phyloP scores from a whole-genome alignment of 345 rosid species.

The Citrus maxima region DNA sequence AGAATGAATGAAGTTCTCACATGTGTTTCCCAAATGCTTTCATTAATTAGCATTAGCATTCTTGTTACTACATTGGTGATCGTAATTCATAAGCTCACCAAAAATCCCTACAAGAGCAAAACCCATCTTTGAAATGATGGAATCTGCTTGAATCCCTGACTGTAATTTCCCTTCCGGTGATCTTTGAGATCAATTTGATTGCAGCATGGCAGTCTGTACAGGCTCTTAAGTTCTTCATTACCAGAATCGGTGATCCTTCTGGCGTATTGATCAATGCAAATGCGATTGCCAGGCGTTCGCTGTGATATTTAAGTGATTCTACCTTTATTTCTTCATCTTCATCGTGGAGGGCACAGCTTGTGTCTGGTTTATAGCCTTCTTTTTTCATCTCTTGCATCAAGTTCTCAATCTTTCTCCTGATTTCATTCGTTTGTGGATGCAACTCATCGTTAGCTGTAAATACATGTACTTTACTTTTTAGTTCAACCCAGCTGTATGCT shows the following conservation, averaged over 20 bases:
- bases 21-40: background rate
- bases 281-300: constrained; percentile 81
- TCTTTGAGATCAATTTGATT: constrained; percentile 77
- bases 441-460: constrained; percentile 61
- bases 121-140: constrained; percentile 75
- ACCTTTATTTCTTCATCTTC: constrained; percentile 55
- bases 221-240: constrained; percentile 85
- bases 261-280: constrained; percentile 79
- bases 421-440: constrained; percentile 57
- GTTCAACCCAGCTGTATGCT: constrained; percentile 87
- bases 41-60: background rate
- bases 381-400: constrained; percentile 53
- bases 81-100: constrained; percentile 41
- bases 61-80: no score
- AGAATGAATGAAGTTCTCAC: background rate
- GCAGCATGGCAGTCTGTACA: constrained; percentile 87
- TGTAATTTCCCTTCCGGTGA: constrained; percentile 69
- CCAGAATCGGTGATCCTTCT: constrained; percentile 63
- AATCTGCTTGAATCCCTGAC: constrained; percentile 88
- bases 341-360: constrained; percentile 65
- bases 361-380: constrained; percentile 76
- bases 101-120: constrained; percentile 77
- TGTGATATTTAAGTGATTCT: constrained; percentile 74
- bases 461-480: constrained; percentile 51
- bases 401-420: constrained; percentile 46